Evolutionary conservation across 305 asterid species (phyloP).

Genomic region (Fraxinus ornus): DNA sequence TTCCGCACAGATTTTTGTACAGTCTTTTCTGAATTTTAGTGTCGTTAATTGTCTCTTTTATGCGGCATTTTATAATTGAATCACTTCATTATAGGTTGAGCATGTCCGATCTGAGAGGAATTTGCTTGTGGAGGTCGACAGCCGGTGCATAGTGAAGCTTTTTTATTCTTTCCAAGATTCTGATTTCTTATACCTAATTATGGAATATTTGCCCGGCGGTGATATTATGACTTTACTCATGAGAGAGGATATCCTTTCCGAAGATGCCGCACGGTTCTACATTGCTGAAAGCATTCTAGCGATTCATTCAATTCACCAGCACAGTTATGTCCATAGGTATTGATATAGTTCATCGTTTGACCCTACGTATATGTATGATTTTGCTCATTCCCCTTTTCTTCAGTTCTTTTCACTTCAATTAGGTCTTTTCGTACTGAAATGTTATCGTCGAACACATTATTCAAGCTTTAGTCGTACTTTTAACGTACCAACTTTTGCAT

Average conservation of each 20-base stretch:
- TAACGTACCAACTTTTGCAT: neutral
- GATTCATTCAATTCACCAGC: conserved; percentile 84
- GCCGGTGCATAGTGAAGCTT: conserved; percentile 93
- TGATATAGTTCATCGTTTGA: neutral
- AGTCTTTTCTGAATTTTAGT: too few species aligned
- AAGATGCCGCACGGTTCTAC: conserved; percentile 83
- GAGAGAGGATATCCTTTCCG: conserved; percentile 86
- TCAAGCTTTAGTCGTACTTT: neutral
- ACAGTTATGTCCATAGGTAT: conserved; percentile 88
- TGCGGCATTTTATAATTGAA: conserved; percentile 1
- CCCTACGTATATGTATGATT: neutral
- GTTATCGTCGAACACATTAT: neutral
- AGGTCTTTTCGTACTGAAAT: neutral
- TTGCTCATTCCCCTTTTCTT: neutral
- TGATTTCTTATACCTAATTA: conserved; percentile 78
- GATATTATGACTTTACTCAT: conserved; percentile 92
- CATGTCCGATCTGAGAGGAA: conserved; percentile 95
- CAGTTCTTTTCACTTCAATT: neutral
- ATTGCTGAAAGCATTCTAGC: conserved; percentile 90
- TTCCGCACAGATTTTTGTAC: neutral
- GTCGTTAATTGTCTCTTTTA: neutral
- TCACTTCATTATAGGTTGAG: conserved; percentile 61
- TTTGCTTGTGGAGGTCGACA: conserved; percentile 92
- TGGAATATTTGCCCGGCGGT: conserved; percentile 98
- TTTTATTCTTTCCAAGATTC: conserved; percentile 91